Evolutionary conservation across 2,329 filamentous ascomycete species (phyloP).

Genomic region (Fusarium pilosicola): DNA sequence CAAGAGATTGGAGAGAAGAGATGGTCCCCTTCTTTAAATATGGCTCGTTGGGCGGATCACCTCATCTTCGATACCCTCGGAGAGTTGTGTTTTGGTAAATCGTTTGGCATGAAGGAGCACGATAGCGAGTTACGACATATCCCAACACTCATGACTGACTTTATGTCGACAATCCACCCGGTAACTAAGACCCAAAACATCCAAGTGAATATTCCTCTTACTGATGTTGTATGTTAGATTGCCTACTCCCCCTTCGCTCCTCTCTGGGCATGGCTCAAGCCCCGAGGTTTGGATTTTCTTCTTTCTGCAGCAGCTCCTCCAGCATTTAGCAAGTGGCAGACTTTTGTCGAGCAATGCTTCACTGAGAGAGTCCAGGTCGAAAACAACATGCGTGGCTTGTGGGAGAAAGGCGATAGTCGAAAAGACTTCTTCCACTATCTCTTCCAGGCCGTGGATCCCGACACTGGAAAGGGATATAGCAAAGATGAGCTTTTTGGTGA

Average conservation of each 20-base stretch:
- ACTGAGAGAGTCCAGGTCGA: slow-evolving; percentile 25
- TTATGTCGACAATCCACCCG: slow-evolving; percentile 21
- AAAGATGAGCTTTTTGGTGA: slow-evolving; percentile 39
- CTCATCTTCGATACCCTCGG: slow-evolving; percentile 38
- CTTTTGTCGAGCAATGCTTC: slow-evolving; percentile 35
- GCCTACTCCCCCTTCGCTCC: slow-evolving; percentile 34
- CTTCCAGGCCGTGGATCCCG: slow-evolving; percentile 32
- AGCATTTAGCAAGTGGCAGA: slow-evolving; percentile 30
- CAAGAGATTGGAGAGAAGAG: slow-evolving; percentile 11
- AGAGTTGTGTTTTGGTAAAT: slow-evolving; percentile 36
- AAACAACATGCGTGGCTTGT: background rate
- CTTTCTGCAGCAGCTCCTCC: slow-evolving; percentile 28
- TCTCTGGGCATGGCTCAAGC: slow-evolving; percentile 42
- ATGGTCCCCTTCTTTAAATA: slow-evolving; percentile 20
- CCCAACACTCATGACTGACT: slow-evolving; percentile 24
- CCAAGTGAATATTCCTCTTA: background rate
- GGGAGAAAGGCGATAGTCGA: slow-evolving; percentile 8
- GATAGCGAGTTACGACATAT: slow-evolving; percentile 26
- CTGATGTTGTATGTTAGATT: slow-evolving; percentile 7
- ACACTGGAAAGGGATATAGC: slow-evolving; percentile 40
- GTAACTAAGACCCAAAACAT: background rate
- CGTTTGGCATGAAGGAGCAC: slow-evolving; percentile 34
- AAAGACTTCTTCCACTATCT: slow-evolving; percentile 44
- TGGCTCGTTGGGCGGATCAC: slow-evolving; percentile 33
- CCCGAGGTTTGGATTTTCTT: slow-evolving; percentile 34